phyloP scores from a whole-genome alignment of 805 yeast species.

The Pichia gijzeniarum region DNA sequence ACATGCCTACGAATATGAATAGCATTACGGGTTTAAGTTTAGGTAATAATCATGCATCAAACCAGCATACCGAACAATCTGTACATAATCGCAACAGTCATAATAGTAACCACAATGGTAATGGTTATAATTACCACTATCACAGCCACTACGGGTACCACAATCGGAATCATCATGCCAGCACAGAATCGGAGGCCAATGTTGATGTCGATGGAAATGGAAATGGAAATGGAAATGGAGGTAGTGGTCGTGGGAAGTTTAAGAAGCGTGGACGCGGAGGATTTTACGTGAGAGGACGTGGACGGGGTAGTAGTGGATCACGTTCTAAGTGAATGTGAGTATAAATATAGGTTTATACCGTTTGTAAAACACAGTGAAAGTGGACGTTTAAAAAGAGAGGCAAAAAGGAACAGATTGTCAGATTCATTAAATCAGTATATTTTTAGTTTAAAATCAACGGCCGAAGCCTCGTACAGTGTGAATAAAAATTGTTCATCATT shows the following conservation, averaged over 20 bases:
- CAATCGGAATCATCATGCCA: background rate
- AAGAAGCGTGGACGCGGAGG: slow-evolving; percentile 4
- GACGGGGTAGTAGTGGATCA: slow-evolving; percentile 4
- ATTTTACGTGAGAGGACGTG: slow-evolving; percentile 1
- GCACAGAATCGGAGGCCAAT: slow-evolving; percentile 6
- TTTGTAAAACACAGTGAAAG: background rate
- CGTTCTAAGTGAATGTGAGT: background rate
- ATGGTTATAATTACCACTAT: background rate
- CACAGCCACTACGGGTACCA: background rate
- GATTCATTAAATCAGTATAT: slow-evolving; percentile 53
- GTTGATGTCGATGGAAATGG: too few species aligned
- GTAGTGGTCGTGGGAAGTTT: background rate
- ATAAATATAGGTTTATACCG: background rate
- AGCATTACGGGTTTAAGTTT: background rate
- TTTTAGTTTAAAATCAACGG: slow-evolving; percentile 33
- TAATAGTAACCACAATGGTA: background rate
- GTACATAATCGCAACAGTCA: background rate
- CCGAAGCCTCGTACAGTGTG: slow-evolving; percentile 48
- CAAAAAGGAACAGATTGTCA: slow-evolving; percentile 24
- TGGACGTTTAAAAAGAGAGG: background rate
- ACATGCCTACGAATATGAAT: too few species aligned
- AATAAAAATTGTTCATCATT: slow-evolving; percentile 35
- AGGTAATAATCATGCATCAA: background rate
- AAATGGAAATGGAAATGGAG: slow-evolving; percentile 1
- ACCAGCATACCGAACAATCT: too few species aligned